Base-by-base conservation (phyloP, 164 flowering plant genomes). In the Macadamia tetraphylla region DNA sequence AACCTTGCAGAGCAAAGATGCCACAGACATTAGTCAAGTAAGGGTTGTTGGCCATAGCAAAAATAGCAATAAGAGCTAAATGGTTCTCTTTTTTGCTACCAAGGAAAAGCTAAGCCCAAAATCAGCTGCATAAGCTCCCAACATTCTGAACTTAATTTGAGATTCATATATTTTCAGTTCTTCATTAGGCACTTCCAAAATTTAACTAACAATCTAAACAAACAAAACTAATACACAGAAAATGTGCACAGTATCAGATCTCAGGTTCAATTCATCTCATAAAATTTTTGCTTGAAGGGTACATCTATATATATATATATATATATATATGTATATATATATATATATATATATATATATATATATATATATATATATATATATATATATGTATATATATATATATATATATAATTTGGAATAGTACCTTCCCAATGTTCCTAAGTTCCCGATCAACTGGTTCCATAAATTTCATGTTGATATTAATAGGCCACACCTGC, bases 401-500 rank as follows among this genome's bases (percentile, higher is more conserved):
- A 23, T 23, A 43, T 9, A 44, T 42, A 14, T 23, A n/a, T 11
- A 31, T n/a, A 40, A 51, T 15, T 9, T 11, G 6, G 23, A 14
- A 9, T 7, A 31, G 65, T 81, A 91, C 97, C 94, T 83, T 91
- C 17, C 96, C 96, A 68, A 89, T 78, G 46, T 66, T 23, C 74
- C 81, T 79, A 31, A 94, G 89, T 63, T 90, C 89, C 62, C 84
- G 78, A 42, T 83, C 87, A 73, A 90, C 96, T 30, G 96, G 97
- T 77, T 91, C 93, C 87, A 94, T 52, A 72, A 91, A 91, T 68
- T 84, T 90, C 69, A 90, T 61, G 81, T 90, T 77, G 62, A 91
- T 76, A 11, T 87, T 80, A 60, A 94, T 80, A 48, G 98, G 98
- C 98, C 98, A 91, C 6, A 91, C 88, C 98, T 94, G 81, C 68